A percentile compares a stretch with the other conserved stretches of the same genome.
These are phyloP conservation scores for Rubroboletus satanas DNA, from an alignment of 768 basidiomycete genomes.

Conservation along the genomic window DNA sequence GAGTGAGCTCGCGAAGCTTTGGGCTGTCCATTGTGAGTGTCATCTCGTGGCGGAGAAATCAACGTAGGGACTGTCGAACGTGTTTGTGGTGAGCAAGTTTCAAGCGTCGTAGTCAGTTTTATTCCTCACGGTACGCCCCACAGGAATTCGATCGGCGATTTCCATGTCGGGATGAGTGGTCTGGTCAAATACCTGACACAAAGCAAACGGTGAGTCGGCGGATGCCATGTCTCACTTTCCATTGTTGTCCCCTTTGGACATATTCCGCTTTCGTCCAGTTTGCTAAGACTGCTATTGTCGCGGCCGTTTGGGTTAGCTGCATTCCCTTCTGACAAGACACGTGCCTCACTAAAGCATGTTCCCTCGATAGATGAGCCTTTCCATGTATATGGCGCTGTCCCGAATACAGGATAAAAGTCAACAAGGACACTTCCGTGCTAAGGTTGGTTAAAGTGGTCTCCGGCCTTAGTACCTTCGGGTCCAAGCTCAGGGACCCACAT, in stretches of 20 bases:
- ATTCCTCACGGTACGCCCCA: neutral
- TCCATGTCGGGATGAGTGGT: neutral
- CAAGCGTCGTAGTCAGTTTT: neutral
- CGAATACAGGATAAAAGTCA: neutral
- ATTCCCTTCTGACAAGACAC: neutral
- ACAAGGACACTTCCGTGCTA: neutral
- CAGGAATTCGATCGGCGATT: neutral
- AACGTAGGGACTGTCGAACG: neutral
- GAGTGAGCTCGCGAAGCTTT: slow-evolving; percentile 19
- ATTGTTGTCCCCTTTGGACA: neutral
- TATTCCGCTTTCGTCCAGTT: neutral
- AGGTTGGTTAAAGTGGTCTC: neutral
- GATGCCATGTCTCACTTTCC: neutral
- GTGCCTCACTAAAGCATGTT: neutral
- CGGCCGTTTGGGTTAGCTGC: neutral
- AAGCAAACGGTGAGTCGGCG: neutral
- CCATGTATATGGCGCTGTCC: neutral
- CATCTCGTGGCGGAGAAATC: neutral
- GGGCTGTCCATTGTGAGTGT: slow-evolving; percentile 13
- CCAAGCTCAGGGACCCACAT: neutral
- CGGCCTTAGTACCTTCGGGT: neutral
- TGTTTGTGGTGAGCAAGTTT: neutral
- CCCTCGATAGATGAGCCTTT: neutral
- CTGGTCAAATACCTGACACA: neutral
- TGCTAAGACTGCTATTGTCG: neutral